Conservation (phyloP, 2,329 filamentous ascomycete genomes). For the Aspergillus udagawae region DNA sequence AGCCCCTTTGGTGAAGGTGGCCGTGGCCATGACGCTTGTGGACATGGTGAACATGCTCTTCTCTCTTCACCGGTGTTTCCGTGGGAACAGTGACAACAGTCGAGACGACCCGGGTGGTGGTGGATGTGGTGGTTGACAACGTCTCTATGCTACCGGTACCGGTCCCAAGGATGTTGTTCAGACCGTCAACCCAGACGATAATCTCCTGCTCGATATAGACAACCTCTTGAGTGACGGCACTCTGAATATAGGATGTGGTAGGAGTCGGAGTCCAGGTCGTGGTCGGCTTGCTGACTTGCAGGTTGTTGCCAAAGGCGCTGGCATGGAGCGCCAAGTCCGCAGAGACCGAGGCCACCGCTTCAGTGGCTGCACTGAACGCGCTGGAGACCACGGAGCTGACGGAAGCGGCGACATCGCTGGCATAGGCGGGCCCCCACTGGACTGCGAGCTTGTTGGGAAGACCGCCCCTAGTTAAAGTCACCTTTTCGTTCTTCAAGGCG, state of each 20-base stretch:
- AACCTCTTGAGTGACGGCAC: conserved; percentile 22
- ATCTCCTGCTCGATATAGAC: conserved; percentile 29
- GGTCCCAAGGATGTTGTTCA: conserved; percentile 23
- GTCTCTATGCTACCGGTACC: conserved; percentile 19
- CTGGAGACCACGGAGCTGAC: conserved; percentile 3
- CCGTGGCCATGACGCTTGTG: conserved; percentile 23
- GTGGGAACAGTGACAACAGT: conserved; percentile 21
- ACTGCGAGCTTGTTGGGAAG: conserved; percentile 64
- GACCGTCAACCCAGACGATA: conserved; percentile 23
- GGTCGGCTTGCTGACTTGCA: conserved; percentile 4
- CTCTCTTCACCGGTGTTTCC: conserved; percentile 15
- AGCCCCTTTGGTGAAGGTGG: conserved; percentile 9
- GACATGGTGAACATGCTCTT: conserved; percentile 15
- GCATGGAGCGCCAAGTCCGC: conserved; percentile 5
- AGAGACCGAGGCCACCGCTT: background rate
- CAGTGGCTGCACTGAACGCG: conserved; percentile 1
- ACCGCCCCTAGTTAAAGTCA: conserved; percentile 50
- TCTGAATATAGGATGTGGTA: conserved; percentile 20
- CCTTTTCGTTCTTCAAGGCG: conserved; percentile 56
- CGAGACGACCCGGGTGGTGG: conserved; percentile 18
- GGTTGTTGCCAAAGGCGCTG: conserved; percentile 4
- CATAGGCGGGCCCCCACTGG: conserved; percentile 41
- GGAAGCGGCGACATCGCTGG: conserved; percentile 19
- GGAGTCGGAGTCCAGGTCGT: conserved; percentile 22
- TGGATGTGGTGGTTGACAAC: conserved; percentile 21